Conservation (phyloP, 2,329 filamentous ascomycete genomes). For the Cytospora piceicola region DNA sequence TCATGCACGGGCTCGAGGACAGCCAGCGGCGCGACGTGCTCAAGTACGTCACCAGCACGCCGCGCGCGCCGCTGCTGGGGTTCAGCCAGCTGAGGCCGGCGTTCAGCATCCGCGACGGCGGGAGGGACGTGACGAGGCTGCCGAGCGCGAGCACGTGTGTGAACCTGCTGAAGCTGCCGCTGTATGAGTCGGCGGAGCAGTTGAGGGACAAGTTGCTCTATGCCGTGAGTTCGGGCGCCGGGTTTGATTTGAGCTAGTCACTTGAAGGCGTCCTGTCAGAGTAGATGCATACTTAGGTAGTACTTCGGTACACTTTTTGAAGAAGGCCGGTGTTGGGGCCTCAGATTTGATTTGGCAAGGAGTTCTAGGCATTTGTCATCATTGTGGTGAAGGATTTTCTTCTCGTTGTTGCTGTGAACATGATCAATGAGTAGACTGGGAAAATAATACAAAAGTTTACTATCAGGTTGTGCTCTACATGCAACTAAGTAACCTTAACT, state of each 20-base stretch:
- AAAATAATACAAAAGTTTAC: neutral
- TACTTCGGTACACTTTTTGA: neutral
- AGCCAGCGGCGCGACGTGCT: constrained; percentile 81
- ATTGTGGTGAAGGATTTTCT: neutral
- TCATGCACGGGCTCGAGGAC: constrained; percentile 77
- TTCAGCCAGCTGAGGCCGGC: constrained; percentile 83
- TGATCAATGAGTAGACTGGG: neutral
- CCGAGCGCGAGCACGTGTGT: constrained; percentile 97
- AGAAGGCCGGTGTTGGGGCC: constrained; percentile 3
- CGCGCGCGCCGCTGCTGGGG: constrained; percentile 84
- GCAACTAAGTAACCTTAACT: neutral
- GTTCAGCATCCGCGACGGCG: constrained; percentile 89
- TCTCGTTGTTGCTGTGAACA: neutral
- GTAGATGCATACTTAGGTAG: neutral
- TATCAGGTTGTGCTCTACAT: neutral
- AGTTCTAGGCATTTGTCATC: neutral
- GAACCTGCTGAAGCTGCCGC: constrained; percentile 89
- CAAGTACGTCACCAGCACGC: constrained; percentile 95
- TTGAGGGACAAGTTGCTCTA: constrained; percentile 85
- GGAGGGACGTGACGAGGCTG: constrained; percentile 73
- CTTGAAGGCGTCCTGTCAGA: neutral
- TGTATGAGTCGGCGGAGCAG: constrained; percentile 68
- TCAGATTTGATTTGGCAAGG: constrained; percentile 2
- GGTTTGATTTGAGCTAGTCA: constrained; percentile 77
- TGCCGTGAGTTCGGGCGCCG: constrained; percentile 85